Conservation (phyloP, 176 grass and related monocot species). For the Cenchrus purpureus region DNA sequence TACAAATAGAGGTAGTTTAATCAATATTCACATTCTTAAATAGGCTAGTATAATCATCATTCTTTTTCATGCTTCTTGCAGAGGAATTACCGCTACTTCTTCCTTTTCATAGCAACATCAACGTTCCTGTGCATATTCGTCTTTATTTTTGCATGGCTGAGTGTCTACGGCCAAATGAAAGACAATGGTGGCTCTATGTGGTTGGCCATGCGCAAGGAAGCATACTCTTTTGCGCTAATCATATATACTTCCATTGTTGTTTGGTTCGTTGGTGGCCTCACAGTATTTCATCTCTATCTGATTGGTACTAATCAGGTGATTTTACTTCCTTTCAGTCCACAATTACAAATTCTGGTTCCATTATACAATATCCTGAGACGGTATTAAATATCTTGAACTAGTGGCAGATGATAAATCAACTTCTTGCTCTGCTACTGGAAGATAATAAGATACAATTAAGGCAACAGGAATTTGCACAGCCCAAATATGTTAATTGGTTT, state of each 20-base stretch:
- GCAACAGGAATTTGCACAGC: neutral
- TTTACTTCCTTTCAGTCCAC: constrained; percentile 8
- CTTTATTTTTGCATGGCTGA: constrained; percentile 62
- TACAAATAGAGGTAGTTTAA: neutral
- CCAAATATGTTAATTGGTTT: neutral
- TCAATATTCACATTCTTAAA: constrained; percentile 2
- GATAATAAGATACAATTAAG: neutral
- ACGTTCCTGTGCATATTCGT: constrained; percentile 67
- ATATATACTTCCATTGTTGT: constrained; percentile 66
- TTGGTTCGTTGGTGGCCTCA: constrained; percentile 81
- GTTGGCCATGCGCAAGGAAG: constrained; percentile 54
- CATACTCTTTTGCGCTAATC: constrained; percentile 63
- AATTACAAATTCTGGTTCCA: neutral
- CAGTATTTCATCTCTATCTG: constrained; percentile 71
- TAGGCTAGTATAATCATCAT: constrained; percentile 14
- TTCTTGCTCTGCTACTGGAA: neutral
- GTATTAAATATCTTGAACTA: constrained; percentile 12
- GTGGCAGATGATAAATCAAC: neutral
- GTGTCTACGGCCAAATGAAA: constrained; percentile 47
- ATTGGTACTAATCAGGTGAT: constrained; percentile 71
- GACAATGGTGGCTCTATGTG: constrained; percentile 39
- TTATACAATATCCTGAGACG: neutral
- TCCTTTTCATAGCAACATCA: constrained; percentile 65
- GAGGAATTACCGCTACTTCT: constrained; percentile 78
- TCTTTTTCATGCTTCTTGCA: constrained; percentile 42